Base-by-base conservation (phyloP, 805 yeast species). In the Lipomyces yamadae region DNA sequence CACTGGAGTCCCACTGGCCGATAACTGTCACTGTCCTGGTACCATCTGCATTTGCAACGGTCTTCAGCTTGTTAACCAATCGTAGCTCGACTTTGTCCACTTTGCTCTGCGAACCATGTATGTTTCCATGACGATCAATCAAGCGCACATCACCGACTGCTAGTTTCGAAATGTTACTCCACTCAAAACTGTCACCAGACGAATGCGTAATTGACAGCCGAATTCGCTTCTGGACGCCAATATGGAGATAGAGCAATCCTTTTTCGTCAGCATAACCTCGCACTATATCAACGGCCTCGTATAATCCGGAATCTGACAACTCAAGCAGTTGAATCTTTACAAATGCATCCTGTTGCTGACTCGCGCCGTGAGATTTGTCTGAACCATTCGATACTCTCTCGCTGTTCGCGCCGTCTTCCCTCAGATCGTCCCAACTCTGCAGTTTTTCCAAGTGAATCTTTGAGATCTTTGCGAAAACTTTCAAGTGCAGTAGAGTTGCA, bases 1-100 rank as follows among this genome's bases (percentile, higher is more conserved):
- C 73, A 24, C 73, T 70, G 32, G 71, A 66, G 35, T 71, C 73
- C 73, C 73, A 71, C 45, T 71, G 73, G 10, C 68, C 72, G n/a
- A 60, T 53, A 1, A 71, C 63, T 4, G 56, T 37, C 7, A 71
- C 63, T 13, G 71, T 71, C 11, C 71, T 60, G 5, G 72, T 66
- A 3, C 73, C 73, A 52, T 71, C 73, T n/a, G 69, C 64, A n/a
- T 70, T 60, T 11, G 71, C 70, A 15, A 65, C 63, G n/a, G 67
- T 71, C 33, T 35, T 63, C 3, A 69, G 69, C 54, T 53, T 57
- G 37, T 56, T 33, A n/a, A 66, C 54, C 7, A 61, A 32, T 32
- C 67, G 57, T 13, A 71, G 60, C 34, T 61, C 69, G 35, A 71
- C 69, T 10, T 29, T 57, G 45, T 65, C 68, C 10, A 52, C 60